Conservation (phyloP, 176 grass and related monocot species). For the Dactylis glomerata region DNA sequence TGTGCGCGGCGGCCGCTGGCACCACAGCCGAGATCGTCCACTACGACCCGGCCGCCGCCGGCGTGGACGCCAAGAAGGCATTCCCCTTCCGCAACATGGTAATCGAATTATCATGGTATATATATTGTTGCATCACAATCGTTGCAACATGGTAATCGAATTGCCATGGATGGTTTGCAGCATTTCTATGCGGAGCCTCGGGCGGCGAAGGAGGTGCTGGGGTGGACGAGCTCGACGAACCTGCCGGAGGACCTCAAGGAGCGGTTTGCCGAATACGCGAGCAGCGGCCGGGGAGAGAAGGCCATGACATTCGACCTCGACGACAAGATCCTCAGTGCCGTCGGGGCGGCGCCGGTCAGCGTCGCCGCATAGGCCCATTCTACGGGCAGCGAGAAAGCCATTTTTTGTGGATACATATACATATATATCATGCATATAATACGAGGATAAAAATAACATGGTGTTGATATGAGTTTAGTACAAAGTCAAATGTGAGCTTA, state of each 20-base stretch:
- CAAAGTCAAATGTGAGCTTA: not conserved
- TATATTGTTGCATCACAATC: too few relatives aligned
- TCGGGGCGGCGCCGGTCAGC: constrained; percentile 1
- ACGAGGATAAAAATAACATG: not conserved
- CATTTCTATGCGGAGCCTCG: constrained; percentile 93
- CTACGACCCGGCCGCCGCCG: constrained; percentile 72
- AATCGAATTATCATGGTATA: not conserved
- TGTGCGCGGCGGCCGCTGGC: constrained; percentile 69
- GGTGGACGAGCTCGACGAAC: constrained; percentile 76
- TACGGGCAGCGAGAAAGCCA: not conserved
- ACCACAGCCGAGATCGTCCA: constrained; percentile 43
- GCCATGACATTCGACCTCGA: constrained; percentile 69
- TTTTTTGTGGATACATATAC: not conserved
- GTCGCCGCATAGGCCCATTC: not conserved
- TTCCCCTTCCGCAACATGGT: constrained; percentile 97
- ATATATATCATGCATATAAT: not conserved
- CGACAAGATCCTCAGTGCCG: constrained; percentile 69
- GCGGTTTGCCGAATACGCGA: constrained; percentile 66
- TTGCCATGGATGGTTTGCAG: constrained; percentile 15
- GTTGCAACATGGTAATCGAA: not conserved
- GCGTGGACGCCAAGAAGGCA: constrained; percentile 76
- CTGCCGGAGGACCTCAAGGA: constrained; percentile 94
- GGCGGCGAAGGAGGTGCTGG: constrained; percentile 78
- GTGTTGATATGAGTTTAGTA: not conserved
- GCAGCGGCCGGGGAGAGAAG: constrained; percentile 71